Evolutionary conservation across 306 rosid species (phyloP), one percentile per base, ranked within the genome.

Genomic region (Glycine latifolia): DNA sequence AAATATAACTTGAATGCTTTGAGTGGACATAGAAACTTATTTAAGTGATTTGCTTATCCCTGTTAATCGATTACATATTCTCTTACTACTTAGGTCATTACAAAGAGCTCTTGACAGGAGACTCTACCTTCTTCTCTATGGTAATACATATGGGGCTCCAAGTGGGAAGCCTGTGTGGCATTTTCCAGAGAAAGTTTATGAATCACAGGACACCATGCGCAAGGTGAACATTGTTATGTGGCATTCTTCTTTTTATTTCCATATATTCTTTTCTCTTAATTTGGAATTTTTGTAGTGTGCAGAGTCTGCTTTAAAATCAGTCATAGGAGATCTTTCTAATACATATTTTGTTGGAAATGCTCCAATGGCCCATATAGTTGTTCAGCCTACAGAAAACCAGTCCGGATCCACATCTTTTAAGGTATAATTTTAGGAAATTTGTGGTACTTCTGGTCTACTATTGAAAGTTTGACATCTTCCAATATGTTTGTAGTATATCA

Each of bases 341-440:
- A 92, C 94, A 44, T 92, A 95, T 89, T 95, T 95, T 85, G 97
- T 91, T 49, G 99, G 99, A 80, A 95, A 90, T 92, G 97, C 97
- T 76, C 99, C 97, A 56, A 92, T 94, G 93, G 97, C 67, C 71
- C 94, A 94, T 85, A 88, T 88, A 91, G 87, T 70, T 17, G 77
- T 84, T 63, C 85, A 87, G 72, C 83, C 90, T 66, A 80, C 87
- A 73, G 94, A 90, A 75, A 82, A 80, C 41, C 73, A 4, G 35
- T 58, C 81, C 20, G 84, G 74, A 70, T 78, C 86, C 65, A 61
- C 90, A 14, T 74, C 92, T 79, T 86, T 89, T 33, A 92, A 90
- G 97, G 99, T 95, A 76, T 56, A 20, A 8, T 49, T 71, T 17
- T 11, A 33, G 52, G 82, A 81, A 16, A 67, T 60, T 55, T 13